Evolutionary conservation across 495 filamentous ascomycete genomes (phyloP).

Genomic region (Daldinia caldariorum): DNA sequence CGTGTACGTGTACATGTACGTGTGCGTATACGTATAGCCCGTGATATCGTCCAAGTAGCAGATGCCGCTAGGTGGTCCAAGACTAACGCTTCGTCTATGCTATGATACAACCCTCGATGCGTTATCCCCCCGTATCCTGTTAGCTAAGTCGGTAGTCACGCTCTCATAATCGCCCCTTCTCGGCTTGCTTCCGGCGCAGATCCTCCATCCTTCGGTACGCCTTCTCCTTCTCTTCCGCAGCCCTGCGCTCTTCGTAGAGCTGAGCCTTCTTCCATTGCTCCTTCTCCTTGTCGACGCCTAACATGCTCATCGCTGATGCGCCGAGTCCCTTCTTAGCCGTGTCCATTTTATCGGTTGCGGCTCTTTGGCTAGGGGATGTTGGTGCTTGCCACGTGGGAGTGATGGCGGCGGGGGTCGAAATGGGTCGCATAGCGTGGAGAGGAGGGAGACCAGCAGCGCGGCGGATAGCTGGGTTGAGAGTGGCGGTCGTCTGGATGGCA

Average conservation of each 20-base stretch:
- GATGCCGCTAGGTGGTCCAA: constrained; percentile 29
- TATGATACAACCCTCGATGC: constrained; percentile 26
- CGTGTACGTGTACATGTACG: not conserved
- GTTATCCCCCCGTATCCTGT: constrained; percentile 6
- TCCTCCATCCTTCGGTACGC: constrained; percentile 47
- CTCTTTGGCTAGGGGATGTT: constrained; percentile 18
- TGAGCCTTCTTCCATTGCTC: constrained; percentile 48
- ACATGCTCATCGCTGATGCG: constrained; percentile 29
- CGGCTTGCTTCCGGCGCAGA: constrained; percentile 34
- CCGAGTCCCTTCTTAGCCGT: not conserved
- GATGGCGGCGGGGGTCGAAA: constrained; percentile 10
- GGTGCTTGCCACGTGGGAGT: constrained; percentile 45
- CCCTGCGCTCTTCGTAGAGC: constrained; percentile 59
- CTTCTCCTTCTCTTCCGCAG: constrained; percentile 56
- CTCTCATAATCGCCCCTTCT: constrained; percentile 14
- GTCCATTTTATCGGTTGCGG: not conserved
- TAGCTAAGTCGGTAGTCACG: constrained; percentile 10
- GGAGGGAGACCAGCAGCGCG: constrained; percentile 59
- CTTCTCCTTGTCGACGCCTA: constrained; percentile 52
- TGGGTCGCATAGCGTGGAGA: constrained; percentile 43
- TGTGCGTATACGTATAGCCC: not conserved
- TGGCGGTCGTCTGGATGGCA: constrained; percentile 64
- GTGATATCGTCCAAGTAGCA: not conserved
- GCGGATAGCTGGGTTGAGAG: constrained; percentile 63
- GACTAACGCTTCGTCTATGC: constrained; percentile 44